A percentile compares a stretch with the other conserved stretches of the same genome.
Evolutionary conservation across 441 rosid genomes (phyloP).

Genomic region (Daphne laureola): DNA sequence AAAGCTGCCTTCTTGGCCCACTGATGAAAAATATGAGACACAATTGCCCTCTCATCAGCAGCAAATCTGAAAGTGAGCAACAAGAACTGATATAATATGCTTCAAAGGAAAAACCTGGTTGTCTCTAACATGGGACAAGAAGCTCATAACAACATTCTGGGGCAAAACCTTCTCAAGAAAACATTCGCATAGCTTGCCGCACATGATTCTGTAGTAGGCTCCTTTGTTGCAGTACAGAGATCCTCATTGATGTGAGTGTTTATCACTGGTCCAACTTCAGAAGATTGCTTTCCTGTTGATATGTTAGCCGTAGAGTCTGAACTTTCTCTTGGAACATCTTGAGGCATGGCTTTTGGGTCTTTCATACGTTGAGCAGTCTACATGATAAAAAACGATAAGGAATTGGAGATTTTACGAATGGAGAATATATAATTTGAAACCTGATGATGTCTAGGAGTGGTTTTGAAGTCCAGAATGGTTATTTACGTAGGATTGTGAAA

Average conservation of each 20-base stretch:
- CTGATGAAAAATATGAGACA: slow-evolving; percentile 86
- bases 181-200: slow-evolving; percentile 46
- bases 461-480: too few species aligned
- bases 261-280: slow-evolving; percentile 18
- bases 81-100: slow-evolving; percentile 1
- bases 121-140: slow-evolving; percentile 10
- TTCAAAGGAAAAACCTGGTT: neutral
- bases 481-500: too few species aligned
- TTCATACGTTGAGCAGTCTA: slow-evolving; percentile 50
- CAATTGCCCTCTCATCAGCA: slow-evolving; percentile 70
- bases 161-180: slow-evolving; percentile 64
- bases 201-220: slow-evolving; percentile 21
- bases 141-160: slow-evolving; percentile 9
- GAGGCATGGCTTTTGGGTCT: slow-evolving; percentile 35
- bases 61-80: slow-evolving; percentile 45
- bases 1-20: slow-evolving; percentile 97
- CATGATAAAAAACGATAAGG: slow-evolving; percentile 7
- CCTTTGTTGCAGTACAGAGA: slow-evolving; percentile 32
- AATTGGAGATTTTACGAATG: slow-evolving; percentile 4
- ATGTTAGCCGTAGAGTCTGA: slow-evolving; percentile 15
- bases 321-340: slow-evolving; percentile 28
- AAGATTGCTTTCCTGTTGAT: slow-evolving; percentile 27
- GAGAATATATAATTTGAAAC: neutral
- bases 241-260: slow-evolving; percentile 24
- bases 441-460: too few species aligned